phyloP scores from a whole-genome alignment of 345 rosid species.

The Boechera retrofracta region DNA sequence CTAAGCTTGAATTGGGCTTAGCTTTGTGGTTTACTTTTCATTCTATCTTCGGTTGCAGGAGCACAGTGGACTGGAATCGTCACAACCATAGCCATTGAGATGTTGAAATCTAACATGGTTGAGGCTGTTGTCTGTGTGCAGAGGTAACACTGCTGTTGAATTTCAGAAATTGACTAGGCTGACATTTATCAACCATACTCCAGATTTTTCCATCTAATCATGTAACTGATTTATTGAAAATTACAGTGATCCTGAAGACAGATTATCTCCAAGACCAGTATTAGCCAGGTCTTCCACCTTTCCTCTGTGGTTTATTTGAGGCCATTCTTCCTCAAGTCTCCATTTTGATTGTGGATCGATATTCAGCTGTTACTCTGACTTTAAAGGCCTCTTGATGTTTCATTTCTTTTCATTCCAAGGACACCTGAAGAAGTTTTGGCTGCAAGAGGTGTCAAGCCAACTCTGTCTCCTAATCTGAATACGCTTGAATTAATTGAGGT shows the following conservation, averaged over 20 bases:
- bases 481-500: slow-evolving; percentile 94
- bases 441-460: slow-evolving; percentile 96
- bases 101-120: slow-evolving; percentile 85
- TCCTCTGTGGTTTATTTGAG: slow-evolving; percentile 24
- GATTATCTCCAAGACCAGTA: slow-evolving; percentile 86
- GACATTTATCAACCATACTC: slow-evolving; percentile 5
- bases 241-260: slow-evolving; percentile 88
- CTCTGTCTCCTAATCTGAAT: slow-evolving; percentile 87
- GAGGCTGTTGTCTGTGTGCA: slow-evolving; percentile 97
- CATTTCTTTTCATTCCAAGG: slow-evolving; percentile 46
- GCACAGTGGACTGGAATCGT: slow-evolving; percentile 99
- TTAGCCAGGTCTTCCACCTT: slow-evolving; percentile 70
- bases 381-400: slow-evolving; percentile 19
- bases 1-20: slow-evolving; percentile 13
- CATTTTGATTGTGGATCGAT: slow-evolving; percentile 10
- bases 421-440: slow-evolving; percentile 97
- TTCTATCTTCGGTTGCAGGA: slow-evolving; percentile 54
- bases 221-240: slow-evolving; percentile 15
- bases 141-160: slow-evolving; percentile 55
- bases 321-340: slow-evolving; percentile 15
- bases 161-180: slow-evolving; percentile 3
- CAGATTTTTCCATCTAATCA: slow-evolving; percentile 3
- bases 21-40: slow-evolving; percentile 18
- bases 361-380: slow-evolving; percentile 8
- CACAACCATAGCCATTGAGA: slow-evolving; percentile 92